Conservation (phyloP, 2,329 filamentous ascomycete species). For the Sordariomycetes sp. region DNA sequence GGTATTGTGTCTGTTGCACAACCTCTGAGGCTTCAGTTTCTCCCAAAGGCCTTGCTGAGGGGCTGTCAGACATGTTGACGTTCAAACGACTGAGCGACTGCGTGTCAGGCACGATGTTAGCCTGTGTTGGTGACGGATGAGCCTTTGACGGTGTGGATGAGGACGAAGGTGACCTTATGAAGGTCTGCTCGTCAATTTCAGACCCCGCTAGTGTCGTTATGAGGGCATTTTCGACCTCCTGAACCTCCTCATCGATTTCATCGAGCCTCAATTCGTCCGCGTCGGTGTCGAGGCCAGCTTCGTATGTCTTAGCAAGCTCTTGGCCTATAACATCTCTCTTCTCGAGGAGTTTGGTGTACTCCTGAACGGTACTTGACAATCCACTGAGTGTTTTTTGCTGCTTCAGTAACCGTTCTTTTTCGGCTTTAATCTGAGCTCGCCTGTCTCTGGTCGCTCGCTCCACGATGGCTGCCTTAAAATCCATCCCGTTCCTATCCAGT, state of each 20-base stretch:
- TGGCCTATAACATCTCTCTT: constrained; percentile 36
- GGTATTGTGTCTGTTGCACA: constrained; percentile 42
- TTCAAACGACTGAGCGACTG: constrained; percentile 23
- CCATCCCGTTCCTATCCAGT: constrained; percentile 35
- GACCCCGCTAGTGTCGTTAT: constrained; percentile 30
- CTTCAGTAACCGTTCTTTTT: constrained; percentile 36
- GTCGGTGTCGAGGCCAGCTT: constrained; percentile 39
- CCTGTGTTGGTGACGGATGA: constrained; percentile 7
- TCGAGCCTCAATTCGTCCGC: constrained; percentile 42
- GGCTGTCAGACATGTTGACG: constrained; percentile 21
- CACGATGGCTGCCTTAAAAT: constrained; percentile 37
- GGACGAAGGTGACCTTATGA: too few species aligned
- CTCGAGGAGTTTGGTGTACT: constrained; percentile 29
- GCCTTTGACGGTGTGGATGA: constrained; percentile 7
- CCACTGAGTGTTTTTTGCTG: constrained; percentile 34
- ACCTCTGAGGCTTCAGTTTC: constrained; percentile 33
- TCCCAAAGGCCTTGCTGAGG: constrained; percentile 19
- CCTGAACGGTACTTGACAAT: constrained; percentile 29
- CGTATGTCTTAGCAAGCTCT: constrained; percentile 40
- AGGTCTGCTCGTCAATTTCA: constrained; percentile 32
- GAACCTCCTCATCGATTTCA: constrained; percentile 33
- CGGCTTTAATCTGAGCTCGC: constrained; percentile 36
- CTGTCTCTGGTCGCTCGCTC: constrained; percentile 35
- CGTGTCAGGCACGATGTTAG: constrained; percentile 32
- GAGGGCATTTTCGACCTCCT: constrained; percentile 31